phyloP scores from a whole-genome alignment of 2,329 filamentous ascomycete species.

The Pseudocercospora crystallina region DNA sequence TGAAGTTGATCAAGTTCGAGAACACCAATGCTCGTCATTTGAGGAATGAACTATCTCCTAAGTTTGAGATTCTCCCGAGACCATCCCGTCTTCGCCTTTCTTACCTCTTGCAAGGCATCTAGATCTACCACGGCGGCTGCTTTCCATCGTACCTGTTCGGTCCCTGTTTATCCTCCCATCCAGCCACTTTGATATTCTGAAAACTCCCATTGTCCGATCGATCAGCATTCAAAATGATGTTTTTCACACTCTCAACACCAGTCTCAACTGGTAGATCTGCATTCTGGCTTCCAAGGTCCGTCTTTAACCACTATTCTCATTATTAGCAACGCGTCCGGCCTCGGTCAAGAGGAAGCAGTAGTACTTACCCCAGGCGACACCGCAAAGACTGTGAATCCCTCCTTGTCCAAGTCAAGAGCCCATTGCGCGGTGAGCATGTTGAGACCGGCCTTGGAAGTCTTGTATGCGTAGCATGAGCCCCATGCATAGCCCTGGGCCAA shows the following conservation, averaged over 20 bases:
- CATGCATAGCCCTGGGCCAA: constrained; percentile 24
- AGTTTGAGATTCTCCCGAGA: no score
- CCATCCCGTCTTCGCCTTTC: no score
- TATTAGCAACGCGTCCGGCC: no score
- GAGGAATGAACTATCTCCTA: no score
- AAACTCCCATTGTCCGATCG: constrained; percentile 52
- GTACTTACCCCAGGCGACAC: constrained; percentile 49
- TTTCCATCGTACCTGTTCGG: constrained; percentile 11
- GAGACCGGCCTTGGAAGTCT: constrained; percentile 50
- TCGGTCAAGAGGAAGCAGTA: no score
- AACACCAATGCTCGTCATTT: no score
- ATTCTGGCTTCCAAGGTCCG: constrained; percentile 41
- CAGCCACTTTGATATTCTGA: constrained; percentile 38
- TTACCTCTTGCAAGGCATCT: no score
- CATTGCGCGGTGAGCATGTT: constrained; percentile 51
- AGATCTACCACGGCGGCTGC: constrained; percentile 11
- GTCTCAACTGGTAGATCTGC: constrained; percentile 46
- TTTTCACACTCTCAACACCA: constrained; percentile 40
- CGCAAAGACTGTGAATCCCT: constrained; percentile 46
- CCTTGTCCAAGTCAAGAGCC: constrained; percentile 35
- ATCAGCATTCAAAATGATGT: constrained; percentile 47
- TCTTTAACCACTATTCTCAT: constrained; percentile 45
- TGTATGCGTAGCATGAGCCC: constrained; percentile 39
- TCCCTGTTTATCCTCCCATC: constrained; percentile 6
- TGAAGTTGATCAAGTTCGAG: no score